Evolutionary conservation across 257 asterid genomes (phyloP).

Genomic region (Fraxinus americana): DNA sequence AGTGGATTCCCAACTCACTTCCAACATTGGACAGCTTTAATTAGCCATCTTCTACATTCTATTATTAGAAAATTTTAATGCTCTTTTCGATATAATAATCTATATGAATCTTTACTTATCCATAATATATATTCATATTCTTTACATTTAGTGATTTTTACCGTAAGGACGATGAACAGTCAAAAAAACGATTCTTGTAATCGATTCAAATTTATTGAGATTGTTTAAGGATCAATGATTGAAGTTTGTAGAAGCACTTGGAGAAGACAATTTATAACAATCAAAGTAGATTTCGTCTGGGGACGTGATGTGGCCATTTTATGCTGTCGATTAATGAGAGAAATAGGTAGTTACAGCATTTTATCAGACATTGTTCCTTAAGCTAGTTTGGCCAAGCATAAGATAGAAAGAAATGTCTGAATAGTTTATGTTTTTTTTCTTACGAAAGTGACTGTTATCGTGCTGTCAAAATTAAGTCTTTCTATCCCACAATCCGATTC

Average conservation of each 20-base stretch:
- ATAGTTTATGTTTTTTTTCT: too few relatives aligned
- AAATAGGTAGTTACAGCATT: too few relatives aligned
- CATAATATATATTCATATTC: neutral
- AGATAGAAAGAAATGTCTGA: too few relatives aligned
- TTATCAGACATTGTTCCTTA: too few relatives aligned
- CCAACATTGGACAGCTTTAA: conserved; percentile 43
- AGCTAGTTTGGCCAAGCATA: too few relatives aligned
- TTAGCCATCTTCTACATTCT: conserved; percentile 32
- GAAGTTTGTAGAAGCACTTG: too few relatives aligned
- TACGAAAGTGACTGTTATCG: neutral
- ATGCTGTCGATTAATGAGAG: too few relatives aligned
- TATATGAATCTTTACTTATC: neutral
- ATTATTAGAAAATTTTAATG: neutral
- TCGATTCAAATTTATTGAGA: neutral
- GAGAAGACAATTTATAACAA: too few relatives aligned
- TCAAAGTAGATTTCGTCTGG: too few relatives aligned
- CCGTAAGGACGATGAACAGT: neutral
- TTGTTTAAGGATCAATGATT: too few relatives aligned
- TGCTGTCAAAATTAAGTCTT: neutral
- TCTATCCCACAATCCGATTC: neutral
- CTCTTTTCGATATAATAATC: neutral
- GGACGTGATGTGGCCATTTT: too few relatives aligned
- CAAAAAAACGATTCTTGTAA: neutral
- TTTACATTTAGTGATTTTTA: neutral
- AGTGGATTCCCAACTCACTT: conserved; percentile 56